A percentile compares a stretch with the other conserved stretches of the same genome.
Conservation (phyloP, 1,284 basidiomycete species). For the Moniliophthora roreri region DNA sequence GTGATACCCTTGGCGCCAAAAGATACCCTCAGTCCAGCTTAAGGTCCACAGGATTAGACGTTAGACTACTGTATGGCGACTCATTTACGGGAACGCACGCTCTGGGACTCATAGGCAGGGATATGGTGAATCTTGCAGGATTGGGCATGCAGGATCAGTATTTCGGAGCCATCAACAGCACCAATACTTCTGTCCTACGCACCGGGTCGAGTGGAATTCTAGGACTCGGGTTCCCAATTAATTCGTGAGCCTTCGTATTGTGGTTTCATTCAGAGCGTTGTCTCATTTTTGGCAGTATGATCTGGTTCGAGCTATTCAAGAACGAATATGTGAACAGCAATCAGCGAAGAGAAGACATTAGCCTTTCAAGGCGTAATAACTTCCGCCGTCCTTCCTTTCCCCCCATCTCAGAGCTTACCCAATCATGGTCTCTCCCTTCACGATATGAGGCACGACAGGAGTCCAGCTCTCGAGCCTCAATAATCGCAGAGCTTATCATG, state of each 20-base stretch:
- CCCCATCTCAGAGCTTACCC: conserved; percentile 2
- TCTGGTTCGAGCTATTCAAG: conserved; percentile 30
- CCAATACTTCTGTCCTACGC: conserved; percentile 46
- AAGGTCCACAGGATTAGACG: conserved; percentile 36
- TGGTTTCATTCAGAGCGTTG: not conserved
- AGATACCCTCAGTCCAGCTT: conserved; percentile 40
- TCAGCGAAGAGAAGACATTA: too few relatives aligned
- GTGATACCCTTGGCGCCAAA: conserved; percentile 23
- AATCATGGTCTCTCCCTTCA: not conserved
- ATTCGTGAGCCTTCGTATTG: conserved; percentile 35
- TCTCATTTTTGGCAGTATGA: conserved; percentile 20
- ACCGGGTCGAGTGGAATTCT: conserved; percentile 50
- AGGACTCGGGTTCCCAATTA: conserved; percentile 59
- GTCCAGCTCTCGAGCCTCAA: not conserved
- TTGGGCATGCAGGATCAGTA: conserved; percentile 41
- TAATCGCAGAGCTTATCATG: conserved; percentile 2
- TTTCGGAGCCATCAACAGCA: conserved; percentile 54
- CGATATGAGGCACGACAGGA: not conserved
- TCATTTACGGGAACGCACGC: conserved; percentile 54
- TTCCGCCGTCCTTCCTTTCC: not conserved
- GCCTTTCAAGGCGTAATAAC: too few relatives aligned
- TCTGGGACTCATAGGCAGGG: conserved; percentile 46
- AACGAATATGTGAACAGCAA: conserved; percentile 13
- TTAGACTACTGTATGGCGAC: conserved; percentile 51
- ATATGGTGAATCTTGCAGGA: conserved; percentile 43